Base-by-base conservation (phyloP, 495 filamentous ascomycete species). In the Hypoxylon crocopeplum region DNA sequence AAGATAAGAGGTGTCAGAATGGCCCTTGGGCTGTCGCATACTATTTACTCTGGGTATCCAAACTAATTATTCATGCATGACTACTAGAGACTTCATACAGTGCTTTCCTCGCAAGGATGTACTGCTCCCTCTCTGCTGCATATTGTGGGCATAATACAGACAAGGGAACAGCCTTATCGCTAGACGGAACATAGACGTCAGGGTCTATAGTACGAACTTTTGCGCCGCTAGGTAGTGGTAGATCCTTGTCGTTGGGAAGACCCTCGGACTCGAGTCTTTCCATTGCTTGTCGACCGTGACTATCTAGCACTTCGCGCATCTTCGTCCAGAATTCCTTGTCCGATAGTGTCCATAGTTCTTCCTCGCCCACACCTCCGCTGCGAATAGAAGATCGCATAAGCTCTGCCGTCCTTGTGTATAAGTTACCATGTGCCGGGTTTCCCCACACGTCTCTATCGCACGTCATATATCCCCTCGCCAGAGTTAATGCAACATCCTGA, bases 161-260 rank as follows among this genome's bases (percentile, higher is more conserved):
- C 56, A 77, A 51, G 17, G 75, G 70, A 7, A 57, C 42, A 8
- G 67, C 61, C 8, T 60, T 13, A 16, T 61, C 16, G 20, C 15
- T 36, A 32, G 36, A 50, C 2, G 16, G 7, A 29, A 51, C 45
- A 17, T 55, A 73, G 39, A 77, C 46, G 42, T 75, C 75, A 13
- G 75, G 75, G 54, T 77, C 75, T 13, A 77, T 45, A 12, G 73
- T 75, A 21, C 75, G 69, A 48, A 77, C 59, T 47, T 75, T 77
- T 8, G 73, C 64, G 13, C 56, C 41, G 6, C 37, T 49, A 7
- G 68, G 70, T 21, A 73, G 64, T 13, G 24, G 61, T 2, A 76
- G 48, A 22, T 61, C 49, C 11, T 69, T 51, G 33, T 72, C 67
- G 40, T 71, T 45, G 7, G 69, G 67, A 25, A 74, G 34, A 20